Percentiles rank a stretch among this genome's conserved stretches.
Conservation (phyloP, 495 filamentous ascomycete genomes). For the Trichoderma erinaceum region DNA sequence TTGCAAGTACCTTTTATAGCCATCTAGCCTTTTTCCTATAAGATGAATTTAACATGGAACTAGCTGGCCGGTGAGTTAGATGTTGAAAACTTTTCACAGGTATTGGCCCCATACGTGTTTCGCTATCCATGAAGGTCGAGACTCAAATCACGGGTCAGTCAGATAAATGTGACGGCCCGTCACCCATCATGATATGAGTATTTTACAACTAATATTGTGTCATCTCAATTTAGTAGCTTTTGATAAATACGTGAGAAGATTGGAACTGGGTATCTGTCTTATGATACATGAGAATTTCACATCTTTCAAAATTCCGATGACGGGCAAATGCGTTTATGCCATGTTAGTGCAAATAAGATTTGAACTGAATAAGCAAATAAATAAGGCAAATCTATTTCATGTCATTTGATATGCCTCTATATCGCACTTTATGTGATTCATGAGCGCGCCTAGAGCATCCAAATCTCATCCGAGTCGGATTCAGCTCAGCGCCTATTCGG, state of each 20-base stretch:
- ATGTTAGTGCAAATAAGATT: too few species aligned
- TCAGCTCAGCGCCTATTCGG: neutral
- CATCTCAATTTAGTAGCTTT: too few species aligned
- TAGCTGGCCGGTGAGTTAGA: neutral
- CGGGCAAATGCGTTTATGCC: too few species aligned
- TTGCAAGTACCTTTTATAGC: neutral
- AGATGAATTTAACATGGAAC: neutral
- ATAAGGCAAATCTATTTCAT: too few species aligned
- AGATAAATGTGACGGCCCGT: neutral
- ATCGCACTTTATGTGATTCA: too few species aligned
- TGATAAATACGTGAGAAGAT: too few species aligned
- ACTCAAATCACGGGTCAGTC: neutral
- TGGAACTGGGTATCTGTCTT: too few species aligned
- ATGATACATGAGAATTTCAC: too few species aligned
- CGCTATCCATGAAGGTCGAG: neutral
- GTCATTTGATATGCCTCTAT: too few species aligned
- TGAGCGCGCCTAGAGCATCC: too few species aligned
- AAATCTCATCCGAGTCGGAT: neutral
- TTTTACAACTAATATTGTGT: neutral
- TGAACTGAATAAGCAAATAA: too few species aligned
- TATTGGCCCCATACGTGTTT: neutral
- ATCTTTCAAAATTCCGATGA: too few species aligned
- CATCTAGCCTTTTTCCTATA: neutral
- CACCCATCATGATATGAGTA: neutral
- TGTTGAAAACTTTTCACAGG: neutral